Conservation (phyloP, 768 basidiomycete genomes). For the Favolaschia claudopus region DNA sequence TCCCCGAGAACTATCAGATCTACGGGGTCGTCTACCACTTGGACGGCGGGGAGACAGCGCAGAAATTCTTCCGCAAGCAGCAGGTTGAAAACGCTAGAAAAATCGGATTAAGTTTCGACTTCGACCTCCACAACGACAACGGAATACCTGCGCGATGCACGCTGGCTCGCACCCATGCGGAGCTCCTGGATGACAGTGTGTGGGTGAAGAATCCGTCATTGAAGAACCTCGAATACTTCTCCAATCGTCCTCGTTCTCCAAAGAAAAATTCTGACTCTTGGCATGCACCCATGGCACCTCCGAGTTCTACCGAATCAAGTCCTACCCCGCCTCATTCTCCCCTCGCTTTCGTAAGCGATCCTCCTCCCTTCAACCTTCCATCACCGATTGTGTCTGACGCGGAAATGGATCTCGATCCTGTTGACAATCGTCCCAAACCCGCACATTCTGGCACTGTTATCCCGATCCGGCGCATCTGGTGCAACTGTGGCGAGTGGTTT, state of each 20-base stretch:
- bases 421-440: too few relatives aligned
- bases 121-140: background rate
- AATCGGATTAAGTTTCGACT: background rate
- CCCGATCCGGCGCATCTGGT: background rate
- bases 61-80: constrained; percentile 4
- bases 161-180: background rate
- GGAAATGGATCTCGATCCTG: too few relatives aligned
- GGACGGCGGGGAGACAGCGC: constrained; percentile 2
- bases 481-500: background rate
- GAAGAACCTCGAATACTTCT: background rate
- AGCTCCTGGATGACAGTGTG: background rate
- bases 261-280: too few relatives aligned
- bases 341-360: background rate
- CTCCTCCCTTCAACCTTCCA: too few relatives aligned
- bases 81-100: background rate
- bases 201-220: background rate
- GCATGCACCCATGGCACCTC: too few relatives aligned
- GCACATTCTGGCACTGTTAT: background rate
- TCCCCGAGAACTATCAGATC: background rate
- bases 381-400: too few relatives aligned
- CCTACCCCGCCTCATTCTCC: background rate
- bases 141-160: background rate
- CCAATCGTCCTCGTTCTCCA: too few relatives aligned
- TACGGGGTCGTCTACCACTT: constrained; percentile 8
- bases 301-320: too few relatives aligned